These are phyloP conservation scores for Jamesozyma gamospora DNA, from an alignment of 805 yeast species.

Conservation along the genomic window DNA sequence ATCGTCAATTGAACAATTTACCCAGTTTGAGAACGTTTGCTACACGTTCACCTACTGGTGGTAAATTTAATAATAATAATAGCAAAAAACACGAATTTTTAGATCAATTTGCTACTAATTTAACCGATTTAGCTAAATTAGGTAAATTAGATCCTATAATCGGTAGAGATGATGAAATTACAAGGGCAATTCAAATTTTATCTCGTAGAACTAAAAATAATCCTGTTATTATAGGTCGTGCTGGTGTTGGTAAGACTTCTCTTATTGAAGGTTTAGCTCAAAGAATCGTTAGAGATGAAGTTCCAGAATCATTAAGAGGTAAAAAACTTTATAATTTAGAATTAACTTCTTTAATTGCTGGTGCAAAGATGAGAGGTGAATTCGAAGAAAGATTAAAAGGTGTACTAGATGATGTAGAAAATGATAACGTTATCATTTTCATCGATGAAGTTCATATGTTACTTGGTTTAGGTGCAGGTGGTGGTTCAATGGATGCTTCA, in stretches of 20 bases:
- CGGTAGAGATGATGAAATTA: constrained; percentile 91
- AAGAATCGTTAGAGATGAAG: constrained; percentile 81
- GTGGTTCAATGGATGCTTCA: constrained; percentile 93
- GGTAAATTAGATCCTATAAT: constrained; percentile 95
- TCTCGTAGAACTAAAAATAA: constrained; percentile 91
- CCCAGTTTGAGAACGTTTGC: too few species aligned
- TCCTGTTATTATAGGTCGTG: constrained; percentile 90
- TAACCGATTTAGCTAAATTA: constrained; percentile 76
- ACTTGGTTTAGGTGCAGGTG: constrained; percentile 84
- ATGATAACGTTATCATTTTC: constrained; percentile 61
- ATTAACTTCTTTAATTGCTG: constrained; percentile 81
- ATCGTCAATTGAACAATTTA: too few species aligned
- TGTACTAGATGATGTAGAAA: constrained; percentile 73
- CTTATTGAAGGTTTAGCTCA: constrained; percentile 96
- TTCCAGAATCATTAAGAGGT: constrained; percentile 86
- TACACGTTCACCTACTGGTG: too few species aligned
- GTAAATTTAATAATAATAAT: too few species aligned
- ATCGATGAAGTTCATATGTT: constrained; percentile 87
- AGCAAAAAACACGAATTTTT: constrained; percentile 53
- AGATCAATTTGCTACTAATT: constrained; percentile 74
- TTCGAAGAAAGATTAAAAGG: constrained; percentile 82
- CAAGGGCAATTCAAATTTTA: constrained; percentile 83
- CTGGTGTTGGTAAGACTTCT: constrained; percentile 98
- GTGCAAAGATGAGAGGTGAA: constrained; percentile 93
- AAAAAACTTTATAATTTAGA: constrained; percentile 79